Base-by-base conservation (phyloP, 352 stramenopile species). In the Thalassiosira exigua region DNA sequence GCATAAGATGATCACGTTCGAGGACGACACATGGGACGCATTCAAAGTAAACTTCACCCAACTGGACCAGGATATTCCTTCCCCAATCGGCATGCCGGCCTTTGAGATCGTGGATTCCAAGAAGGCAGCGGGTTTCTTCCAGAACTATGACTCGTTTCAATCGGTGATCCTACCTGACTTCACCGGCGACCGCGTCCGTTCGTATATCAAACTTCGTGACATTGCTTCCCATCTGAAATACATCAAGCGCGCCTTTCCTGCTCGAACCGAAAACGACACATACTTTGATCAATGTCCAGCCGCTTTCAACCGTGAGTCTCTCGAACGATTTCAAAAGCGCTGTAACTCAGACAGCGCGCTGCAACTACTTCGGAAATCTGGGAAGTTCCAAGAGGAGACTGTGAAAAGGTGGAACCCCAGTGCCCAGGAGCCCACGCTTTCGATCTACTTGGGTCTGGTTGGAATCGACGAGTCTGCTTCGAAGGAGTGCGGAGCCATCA, bases 381-480 rank as follows among this genome's bases (percentile, higher is more conserved):
- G 36, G 7, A 14, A 14, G 14, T 44, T 44, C 36, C 36, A 44
- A 14, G 36, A 44, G 7, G 36, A 44, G 36, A 14, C 36, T 14
- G 14, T 44, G 7, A 14, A 44, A 14, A 44, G 14, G 14, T 44
- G 36, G 36, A 44, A 44, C 36, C 7, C 7, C 7, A 14, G 14
- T 14, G 14, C 36, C 14, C 7, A 27, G 3, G 17, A n/a, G 7
- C 2, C 29, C 22, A 68, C 32, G 5, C 2, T 19, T 7, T 68
- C 33, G 19, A 17, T 68, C 2, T 58, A 54, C 4, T 11, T 68
- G 36, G 58, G 58, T 24, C 33, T 56, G 14, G 58, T 68, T n/a
- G 19, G 5, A 14, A 32, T 68, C 17, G 58, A 68, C 24, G 58
- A 68, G 19, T 32, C 4, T 4, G 29, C 14, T 22, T 3, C 51